Percentiles rank a stretch among this genome's conserved stretches.
Evolutionary conservation across 2,329 filamentous ascomycete species (phyloP).

Genomic region (Orbilia quercus): DNA sequence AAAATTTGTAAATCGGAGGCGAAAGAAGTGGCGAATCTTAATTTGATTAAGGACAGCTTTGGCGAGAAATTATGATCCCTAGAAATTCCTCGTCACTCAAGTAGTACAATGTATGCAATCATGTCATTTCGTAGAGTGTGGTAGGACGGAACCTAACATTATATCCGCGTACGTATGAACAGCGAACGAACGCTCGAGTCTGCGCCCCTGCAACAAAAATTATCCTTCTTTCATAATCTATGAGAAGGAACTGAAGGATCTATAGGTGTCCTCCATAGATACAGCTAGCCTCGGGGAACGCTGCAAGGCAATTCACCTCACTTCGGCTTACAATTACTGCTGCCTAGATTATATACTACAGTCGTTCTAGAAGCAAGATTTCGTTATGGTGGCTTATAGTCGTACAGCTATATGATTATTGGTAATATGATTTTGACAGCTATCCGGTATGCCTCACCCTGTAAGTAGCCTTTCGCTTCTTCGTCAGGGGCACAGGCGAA

Average conservation of each 20-base stretch:
- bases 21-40: constrained; percentile 37
- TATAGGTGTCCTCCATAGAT: no score
- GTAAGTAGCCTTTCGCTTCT: background rate
- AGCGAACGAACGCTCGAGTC: no score
- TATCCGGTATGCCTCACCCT: constrained; percentile 3
- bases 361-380: constrained; percentile 39
- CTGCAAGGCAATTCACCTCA: constrained; percentile 4
- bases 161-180: background rate
- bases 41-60: constrained; percentile 13
- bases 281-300: no score
- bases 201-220: background rate
- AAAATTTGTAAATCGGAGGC: constrained; percentile 34
- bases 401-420: constrained; percentile 40
- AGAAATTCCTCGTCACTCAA: constrained; percentile 9
- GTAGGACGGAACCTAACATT: constrained; percentile 46
- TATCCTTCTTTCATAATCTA: background rate
- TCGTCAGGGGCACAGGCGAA: background rate
- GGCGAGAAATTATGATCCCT: constrained; percentile 28
- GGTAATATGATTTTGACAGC: constrained; percentile 54
- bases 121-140: constrained; percentile 4
- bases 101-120: constrained; percentile 26
- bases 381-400: constrained; percentile 34
- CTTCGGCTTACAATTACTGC: constrained; percentile 19
- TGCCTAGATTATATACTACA: constrained; percentile 29
- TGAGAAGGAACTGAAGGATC: background rate